Percentiles rank a stretch among this genome's conserved stretches.
phyloP scores from a whole-genome alignment of 345 rosid species.

The Barbarea vulgaris region DNA sequence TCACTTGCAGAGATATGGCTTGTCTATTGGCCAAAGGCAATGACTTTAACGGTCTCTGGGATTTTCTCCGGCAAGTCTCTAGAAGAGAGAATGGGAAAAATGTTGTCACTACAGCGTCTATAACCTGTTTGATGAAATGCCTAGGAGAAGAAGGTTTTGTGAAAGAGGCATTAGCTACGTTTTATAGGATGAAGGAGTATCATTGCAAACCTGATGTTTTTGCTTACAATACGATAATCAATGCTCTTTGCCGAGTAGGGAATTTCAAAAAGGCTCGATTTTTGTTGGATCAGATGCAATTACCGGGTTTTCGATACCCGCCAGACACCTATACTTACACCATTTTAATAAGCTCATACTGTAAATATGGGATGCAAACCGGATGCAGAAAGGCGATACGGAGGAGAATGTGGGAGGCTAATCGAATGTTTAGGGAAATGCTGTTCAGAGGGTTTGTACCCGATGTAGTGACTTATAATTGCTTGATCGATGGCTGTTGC shows the following conservation, averaged over 20 bases:
- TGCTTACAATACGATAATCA: constrained; percentile 70
- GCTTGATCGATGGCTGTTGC: constrained; percentile 88
- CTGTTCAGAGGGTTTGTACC: constrained; percentile 76
- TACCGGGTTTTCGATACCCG: constrained; percentile 77
- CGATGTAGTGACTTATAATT: constrained; percentile 81
- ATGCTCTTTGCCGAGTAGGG: constrained; percentile 75
- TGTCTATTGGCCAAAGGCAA: constrained; percentile 68
- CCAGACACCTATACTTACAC: constrained; percentile 75
- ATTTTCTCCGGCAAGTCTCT: constrained; percentile 62
- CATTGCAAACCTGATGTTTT: constrained; percentile 78
- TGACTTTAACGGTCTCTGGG: constrained; percentile 59
- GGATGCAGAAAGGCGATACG: constrained; percentile 80
- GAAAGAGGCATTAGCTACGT: constrained; percentile 62
- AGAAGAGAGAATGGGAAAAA: constrained; percentile 41
- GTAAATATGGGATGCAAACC: constrained; percentile 74
- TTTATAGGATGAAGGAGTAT: constrained; percentile 75
- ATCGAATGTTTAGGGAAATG: constrained; percentile 82
- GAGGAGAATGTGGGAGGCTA: constrained; percentile 90
- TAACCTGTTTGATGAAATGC: constrained; percentile 94
- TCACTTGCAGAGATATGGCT: constrained; percentile 78
- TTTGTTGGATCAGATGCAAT: constrained; percentile 79
- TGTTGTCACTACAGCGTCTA: constrained; percentile 47
- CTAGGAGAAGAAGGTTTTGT: constrained; percentile 89
- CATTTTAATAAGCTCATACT: constrained; percentile 71
- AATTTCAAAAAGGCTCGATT: constrained; percentile 78